Conservation (phyloP, 2,329 filamentous ascomycete species). For the Fusarium tuaranense region DNA sequence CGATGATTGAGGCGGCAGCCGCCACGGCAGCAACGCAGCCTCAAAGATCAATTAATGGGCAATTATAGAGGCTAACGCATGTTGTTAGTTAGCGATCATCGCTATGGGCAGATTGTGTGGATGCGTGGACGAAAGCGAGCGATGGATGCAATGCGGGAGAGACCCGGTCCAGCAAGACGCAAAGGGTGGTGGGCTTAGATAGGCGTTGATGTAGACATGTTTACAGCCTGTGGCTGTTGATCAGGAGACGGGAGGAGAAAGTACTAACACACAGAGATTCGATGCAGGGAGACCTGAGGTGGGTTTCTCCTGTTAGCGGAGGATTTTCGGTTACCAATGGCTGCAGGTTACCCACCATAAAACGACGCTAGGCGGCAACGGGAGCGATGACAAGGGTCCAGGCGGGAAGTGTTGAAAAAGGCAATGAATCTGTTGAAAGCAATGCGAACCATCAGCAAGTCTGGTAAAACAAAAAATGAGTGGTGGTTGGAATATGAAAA, state of each 20-base stretch:
- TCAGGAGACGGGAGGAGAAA: constrained; percentile 17
- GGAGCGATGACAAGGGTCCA: constrained; percentile 36
- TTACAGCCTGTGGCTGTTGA: constrained; percentile 24
- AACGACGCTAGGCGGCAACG: constrained; percentile 38
- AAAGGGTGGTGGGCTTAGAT: constrained; percentile 19
- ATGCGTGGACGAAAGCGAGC: constrained; percentile 26
- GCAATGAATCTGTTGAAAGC: constrained; percentile 39
- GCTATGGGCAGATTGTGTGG: constrained; percentile 36
- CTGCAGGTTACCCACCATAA: constrained; percentile 39
- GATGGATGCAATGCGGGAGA: constrained; percentile 35
- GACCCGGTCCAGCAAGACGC: constrained; percentile 18
- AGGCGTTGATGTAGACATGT: constrained; percentile 38
- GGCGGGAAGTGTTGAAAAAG: constrained; percentile 22
- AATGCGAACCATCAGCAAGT: constrained; percentile 41
- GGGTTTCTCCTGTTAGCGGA: constrained; percentile 32
- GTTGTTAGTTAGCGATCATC: constrained; percentile 49
- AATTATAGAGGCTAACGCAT: constrained; percentile 45
- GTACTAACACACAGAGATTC: constrained; percentile 43
- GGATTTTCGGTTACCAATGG: constrained; percentile 35
- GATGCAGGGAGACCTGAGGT: constrained; percentile 36
- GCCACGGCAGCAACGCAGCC: constrained; percentile 36
- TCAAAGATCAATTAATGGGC: constrained; percentile 38
- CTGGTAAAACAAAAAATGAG: constrained; percentile 13
- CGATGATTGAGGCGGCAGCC: constrained; percentile 38
- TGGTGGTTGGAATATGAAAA: constrained; percentile 2